These are phyloP conservation scores for Carex arenaria DNA, from an alignment of 202 grass and related monocot genomes.

Conservation along the genomic window DNA sequence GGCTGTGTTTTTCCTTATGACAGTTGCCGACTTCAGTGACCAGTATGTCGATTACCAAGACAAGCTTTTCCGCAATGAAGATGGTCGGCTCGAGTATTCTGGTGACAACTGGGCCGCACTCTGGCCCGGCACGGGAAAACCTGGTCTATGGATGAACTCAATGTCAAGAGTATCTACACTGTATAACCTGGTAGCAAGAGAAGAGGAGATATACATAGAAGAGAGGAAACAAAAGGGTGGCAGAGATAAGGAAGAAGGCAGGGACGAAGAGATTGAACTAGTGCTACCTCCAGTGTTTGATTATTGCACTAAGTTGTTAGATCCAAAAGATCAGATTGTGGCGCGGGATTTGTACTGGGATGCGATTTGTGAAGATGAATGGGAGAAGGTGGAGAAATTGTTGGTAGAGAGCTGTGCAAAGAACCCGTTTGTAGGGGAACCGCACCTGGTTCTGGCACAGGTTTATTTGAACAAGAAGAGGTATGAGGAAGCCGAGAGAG, in stretches of 20 bases:
- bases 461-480: slow-evolving; percentile 28
- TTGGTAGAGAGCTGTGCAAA: slow-evolving; percentile 34
- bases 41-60: slow-evolving; percentile 64
- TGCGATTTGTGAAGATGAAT: slow-evolving; percentile 29
- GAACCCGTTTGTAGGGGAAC: slow-evolving; percentile 73
- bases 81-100: slow-evolving; percentile 38
- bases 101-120: slow-evolving; percentile 34
- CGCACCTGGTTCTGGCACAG: slow-evolving; percentile 49
- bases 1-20: slow-evolving; percentile 49
- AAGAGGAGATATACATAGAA: slow-evolving; percentile 47
- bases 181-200: slow-evolving; percentile 41
- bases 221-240: slow-evolving; percentile 33
- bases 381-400: slow-evolving; percentile 28
- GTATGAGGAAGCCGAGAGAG: slow-evolving; percentile 34
- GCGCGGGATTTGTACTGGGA: slow-evolving; percentile 56
- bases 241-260: not conserved
- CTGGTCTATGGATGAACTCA: slow-evolving; percentile 53
- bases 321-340: slow-evolving; percentile 33
- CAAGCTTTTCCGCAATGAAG: slow-evolving; percentile 38
- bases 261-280: slow-evolving; percentile 40
- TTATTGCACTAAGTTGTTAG: slow-evolving; percentile 45
- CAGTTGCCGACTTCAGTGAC: slow-evolving; percentile 62
- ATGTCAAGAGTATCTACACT: slow-evolving; percentile 45
- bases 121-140: slow-evolving; percentile 56
- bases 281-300: slow-evolving; percentile 44